Evolutionary conservation across 2,329 filamentous ascomycete species (phyloP).

Genomic region (Diaporthe longicolla): DNA sequence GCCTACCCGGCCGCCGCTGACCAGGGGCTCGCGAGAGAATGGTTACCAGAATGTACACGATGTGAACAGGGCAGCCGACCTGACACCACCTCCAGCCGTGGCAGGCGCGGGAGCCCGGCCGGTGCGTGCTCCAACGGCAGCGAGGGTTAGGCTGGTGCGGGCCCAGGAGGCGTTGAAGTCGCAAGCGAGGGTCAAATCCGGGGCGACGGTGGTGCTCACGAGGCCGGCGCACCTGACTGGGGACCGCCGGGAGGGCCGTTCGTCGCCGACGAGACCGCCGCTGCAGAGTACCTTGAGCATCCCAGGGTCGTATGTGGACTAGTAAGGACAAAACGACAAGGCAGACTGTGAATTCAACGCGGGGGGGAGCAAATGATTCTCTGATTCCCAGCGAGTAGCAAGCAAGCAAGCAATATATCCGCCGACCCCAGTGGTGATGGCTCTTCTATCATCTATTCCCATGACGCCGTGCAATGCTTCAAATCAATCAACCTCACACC

Average conservation of each 20-base stretch:
- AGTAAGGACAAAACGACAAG: not conserved
- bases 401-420: not conserved
- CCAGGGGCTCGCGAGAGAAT: not conserved
- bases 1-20: conserved; percentile 9
- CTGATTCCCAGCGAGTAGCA: not conserved
- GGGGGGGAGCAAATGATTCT: not conserved
- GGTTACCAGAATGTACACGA: not conserved
- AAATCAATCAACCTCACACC: not conserved
- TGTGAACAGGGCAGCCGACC: conserved; percentile 18
- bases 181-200: conserved; percentile 17
- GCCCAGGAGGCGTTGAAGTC: conserved; percentile 40
- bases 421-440: not conserved
- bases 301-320: conserved; percentile 31
- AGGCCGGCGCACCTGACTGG: conserved; percentile 29
- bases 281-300: conserved; percentile 26
- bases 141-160: conserved; percentile 33
- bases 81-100: conserved; percentile 19
- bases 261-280: not conserved
- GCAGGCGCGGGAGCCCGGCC: not conserved
- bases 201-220: conserved; percentile 28
- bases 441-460: conserved; percentile 19
- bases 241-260: conserved; percentile 7
- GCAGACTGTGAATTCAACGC: not conserved
- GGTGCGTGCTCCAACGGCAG: conserved; percentile 23
- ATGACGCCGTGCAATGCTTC: conserved; percentile 40